Base-by-base conservation (phyloP, 257 asterid genomes). In the Nicotiana paniculata region DNA sequence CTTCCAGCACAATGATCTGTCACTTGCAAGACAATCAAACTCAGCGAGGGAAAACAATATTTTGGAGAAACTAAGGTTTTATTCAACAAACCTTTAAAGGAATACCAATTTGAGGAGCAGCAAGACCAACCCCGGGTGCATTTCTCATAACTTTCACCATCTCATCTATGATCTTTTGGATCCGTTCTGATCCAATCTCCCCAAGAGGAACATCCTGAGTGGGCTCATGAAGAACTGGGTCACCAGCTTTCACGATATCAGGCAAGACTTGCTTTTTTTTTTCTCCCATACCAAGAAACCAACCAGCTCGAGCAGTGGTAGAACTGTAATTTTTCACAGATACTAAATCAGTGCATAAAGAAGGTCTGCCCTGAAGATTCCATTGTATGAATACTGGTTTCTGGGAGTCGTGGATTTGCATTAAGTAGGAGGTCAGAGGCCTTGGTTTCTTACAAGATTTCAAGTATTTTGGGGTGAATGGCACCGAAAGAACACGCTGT, bases 81-180 rank as follows among this genome's bases (percentile, higher is more conserved):
- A 26, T 77, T 13, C 66, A 66, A 81, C 89, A 43, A 68, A 93
- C 99, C 95, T 88, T 92, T 77, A 95, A 86, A 1, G 99, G 97
- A 64, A 94, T 87, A 28, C 99, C 99, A 85, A 96, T 93, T 67
- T 96, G 99, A 16, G 99, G 97, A 81, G 99, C 99, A 81, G 99
- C 98, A 84, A 94, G 96, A 77, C 99, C 98, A 85, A 96, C 99
- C 37, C 98, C 99, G 58, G 98, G 98, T 77, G 96, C 98, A 81
- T 81, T 85, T 43, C 97, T 84, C 99, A 93, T 92, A 70, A 86
- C 97, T 87, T 83, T 80, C 83, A 93, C 91, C 97, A 95, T 95
- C 76, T 92, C 98, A 70, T 92, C 97, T 37, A 95, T 87, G 6
- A 95, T 90, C 85, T 92, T 91, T 89, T 95, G 98, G 76, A 95